Evolutionary conservation across 2,329 filamentous ascomycete species (phyloP), one percentile per base, ranked within the genome.

Genomic region (Domatiomyces globalis): DNA sequence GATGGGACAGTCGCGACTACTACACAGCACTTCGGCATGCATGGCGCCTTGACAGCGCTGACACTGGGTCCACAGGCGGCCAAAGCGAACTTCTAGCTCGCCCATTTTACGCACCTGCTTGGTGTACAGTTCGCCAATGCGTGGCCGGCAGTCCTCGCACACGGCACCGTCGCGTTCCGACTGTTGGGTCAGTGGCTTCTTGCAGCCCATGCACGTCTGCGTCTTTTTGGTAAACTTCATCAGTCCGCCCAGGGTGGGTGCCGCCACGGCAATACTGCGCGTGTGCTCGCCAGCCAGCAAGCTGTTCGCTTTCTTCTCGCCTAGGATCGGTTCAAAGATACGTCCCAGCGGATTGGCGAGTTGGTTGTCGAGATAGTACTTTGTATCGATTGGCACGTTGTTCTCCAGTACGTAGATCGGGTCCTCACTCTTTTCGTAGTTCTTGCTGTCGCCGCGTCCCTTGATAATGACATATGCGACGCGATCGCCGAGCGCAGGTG

Each of bases 211-310:
- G 67, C 92, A 98, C 0, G 92, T 96, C 70, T 89, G 83, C 2
- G 92, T 98, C 73, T 94, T 95, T 73, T 95, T 95, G 33, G 92
- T 79, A 65, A 96, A 98, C 70, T 94, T 95, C 92, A 98, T 98
- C 57, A 98, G 73, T 0, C 92, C 92, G 51, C 92, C 92, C 55
- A 95, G 79, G 0, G 85, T 85, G 0, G 94, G 90, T 18, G 87
- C 92, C 2, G 90, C 89, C 20, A 96, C 87, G 1, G 87, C 85
- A 58, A 98, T 94, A 46, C 85, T 80, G n/a, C 92, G 84, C 7
- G 92, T 98, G 69, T 98, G 92, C 60, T 89, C 92, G 54, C 92
- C 92, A 4, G 85, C 88, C 27, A 98, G 78, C 18, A 98, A 76
- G 43, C 85, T 85, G 47, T 81, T 82, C 4, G 89, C 87, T 66